A percentile compares a stretch with the other conserved stretches of the same genome.
Conservation (phyloP, 2,329 filamentous ascomycete genomes). For the Colletotrichum orbiculare region DNA sequence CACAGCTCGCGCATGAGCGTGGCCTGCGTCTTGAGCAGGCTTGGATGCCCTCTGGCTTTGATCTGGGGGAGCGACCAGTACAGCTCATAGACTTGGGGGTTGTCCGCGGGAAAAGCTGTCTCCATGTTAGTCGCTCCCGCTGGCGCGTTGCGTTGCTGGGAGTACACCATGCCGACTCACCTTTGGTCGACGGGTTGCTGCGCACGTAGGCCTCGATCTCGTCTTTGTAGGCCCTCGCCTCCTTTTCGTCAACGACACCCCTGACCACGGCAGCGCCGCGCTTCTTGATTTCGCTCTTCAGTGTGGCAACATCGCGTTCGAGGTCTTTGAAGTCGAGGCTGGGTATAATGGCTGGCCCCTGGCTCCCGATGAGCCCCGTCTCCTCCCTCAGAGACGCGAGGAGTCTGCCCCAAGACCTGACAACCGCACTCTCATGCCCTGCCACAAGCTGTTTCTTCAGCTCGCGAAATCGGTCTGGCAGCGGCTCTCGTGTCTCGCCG, state of each 20-base stretch:
- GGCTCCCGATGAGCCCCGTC: conserved; percentile 57
- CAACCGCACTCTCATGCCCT: conserved; percentile 60
- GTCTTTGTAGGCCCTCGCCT: conserved; percentile 73
- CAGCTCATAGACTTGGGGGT: conserved; percentile 78
- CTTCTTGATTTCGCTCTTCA: conserved; percentile 65
- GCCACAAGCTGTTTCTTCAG: conserved; percentile 65
- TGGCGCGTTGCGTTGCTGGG: not conserved
- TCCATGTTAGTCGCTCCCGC: too few species aligned
- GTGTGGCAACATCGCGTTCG: conserved; percentile 47
- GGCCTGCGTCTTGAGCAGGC: conserved; percentile 69
- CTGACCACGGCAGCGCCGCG: conserved; percentile 73
- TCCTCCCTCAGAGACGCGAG: conserved; percentile 57
- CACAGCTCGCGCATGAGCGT: conserved; percentile 72
- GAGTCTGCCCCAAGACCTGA: conserved; percentile 60
- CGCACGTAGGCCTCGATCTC: conserved; percentile 73
- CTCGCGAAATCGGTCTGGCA: conserved; percentile 66
- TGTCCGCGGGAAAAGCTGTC: conserved; percentile 71
- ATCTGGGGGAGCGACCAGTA: conserved; percentile 80
- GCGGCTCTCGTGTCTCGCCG: conserved; percentile 53
- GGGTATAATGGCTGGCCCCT: conserved; percentile 63
- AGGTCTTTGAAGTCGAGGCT: conserved; percentile 60
- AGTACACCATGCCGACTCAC: conserved; percentile 43
- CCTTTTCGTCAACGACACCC: conserved; percentile 70
- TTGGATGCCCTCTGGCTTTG: conserved; percentile 73
- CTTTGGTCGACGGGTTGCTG: conserved; percentile 70